These are phyloP conservation scores for Ganoderma lucidum DNA, from an alignment of 1,284 basidiomycete genomes.

Conservation along the genomic window DNA sequence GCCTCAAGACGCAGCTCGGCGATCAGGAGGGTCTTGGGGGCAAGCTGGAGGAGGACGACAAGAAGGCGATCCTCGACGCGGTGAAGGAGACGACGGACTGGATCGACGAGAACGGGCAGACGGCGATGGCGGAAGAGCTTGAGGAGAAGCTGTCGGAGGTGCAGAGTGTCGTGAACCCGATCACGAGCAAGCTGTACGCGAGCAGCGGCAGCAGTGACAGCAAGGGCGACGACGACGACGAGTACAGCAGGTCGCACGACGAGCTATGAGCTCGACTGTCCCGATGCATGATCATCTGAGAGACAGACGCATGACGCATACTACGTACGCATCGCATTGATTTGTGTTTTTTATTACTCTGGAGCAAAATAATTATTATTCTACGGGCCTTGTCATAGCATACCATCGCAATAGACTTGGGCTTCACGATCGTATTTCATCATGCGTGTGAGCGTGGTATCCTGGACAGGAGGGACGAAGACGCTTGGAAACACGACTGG, in stretches of 20 bases:
- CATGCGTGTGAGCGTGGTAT: neutral
- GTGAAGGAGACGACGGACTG: constrained; percentile 93
- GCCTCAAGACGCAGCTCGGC: constrained; percentile 85
- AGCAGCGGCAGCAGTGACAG: constrained; percentile 45
- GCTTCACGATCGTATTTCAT: constrained; percentile 24
- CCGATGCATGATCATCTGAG: constrained; percentile 7
- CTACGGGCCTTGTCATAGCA: constrained; percentile 33
- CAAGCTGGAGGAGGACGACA: constrained; percentile 88
- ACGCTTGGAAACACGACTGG: neutral
- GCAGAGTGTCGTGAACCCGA: constrained; percentile 67
- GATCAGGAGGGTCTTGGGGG: constrained; percentile 92
- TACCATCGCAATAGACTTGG: constrained; percentile 34
- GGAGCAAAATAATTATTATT: constrained; percentile 34
- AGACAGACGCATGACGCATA: constrained; percentile 7
- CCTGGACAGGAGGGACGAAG: neutral
- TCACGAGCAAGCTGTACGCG: constrained; percentile 82
- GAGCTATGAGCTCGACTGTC: constrained; percentile 57
- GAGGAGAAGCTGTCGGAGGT: constrained; percentile 87
- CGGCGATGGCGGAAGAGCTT: constrained; percentile 85
- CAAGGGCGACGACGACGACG: constrained; percentile 61
- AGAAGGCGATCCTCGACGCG: constrained; percentile 84
- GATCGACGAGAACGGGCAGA: constrained; percentile 85
- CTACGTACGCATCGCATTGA: constrained; percentile 16
- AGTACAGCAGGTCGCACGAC: constrained; percentile 64
- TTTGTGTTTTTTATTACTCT: constrained; percentile 34